Evolutionary conservation across 2,329 filamentous ascomycete genomes (phyloP).

Genomic region (Phialophora macrospora): DNA sequence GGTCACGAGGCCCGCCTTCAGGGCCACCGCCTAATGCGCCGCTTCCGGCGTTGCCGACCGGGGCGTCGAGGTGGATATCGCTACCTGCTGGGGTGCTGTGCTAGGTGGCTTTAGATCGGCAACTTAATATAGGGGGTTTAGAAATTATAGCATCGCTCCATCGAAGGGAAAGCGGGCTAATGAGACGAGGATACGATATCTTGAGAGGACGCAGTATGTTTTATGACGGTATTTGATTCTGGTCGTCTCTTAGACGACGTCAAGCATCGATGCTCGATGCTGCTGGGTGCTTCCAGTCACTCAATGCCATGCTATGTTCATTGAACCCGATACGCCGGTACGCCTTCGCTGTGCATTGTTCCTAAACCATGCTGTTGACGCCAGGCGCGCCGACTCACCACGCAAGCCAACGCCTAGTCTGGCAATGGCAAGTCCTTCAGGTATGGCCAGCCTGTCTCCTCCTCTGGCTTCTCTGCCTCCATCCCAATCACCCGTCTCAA

Average conservation of each 20-base stretch:
- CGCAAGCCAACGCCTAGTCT: constrained; percentile 23
- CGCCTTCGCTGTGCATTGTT: constrained; percentile 6
- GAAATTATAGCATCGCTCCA: neutral
- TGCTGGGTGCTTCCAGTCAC: constrained; percentile 1
- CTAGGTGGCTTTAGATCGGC: neutral
- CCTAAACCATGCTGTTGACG: neutral
- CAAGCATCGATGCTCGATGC: constrained; percentile 13
- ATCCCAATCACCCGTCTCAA: constrained; percentile 55
- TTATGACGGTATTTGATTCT: constrained; percentile 7
- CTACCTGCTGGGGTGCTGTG: neutral
- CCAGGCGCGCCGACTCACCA: neutral
- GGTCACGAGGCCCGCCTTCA: constrained; percentile 18
- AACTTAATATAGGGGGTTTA: neutral
- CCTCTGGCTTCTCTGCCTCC: constrained; percentile 55
- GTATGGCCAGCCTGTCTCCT: constrained; percentile 56
- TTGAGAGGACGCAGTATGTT: neutral
- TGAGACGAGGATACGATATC: neutral
- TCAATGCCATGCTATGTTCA: constrained; percentile 10
- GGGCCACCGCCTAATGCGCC: constrained; percentile 33
- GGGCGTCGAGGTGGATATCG: constrained; percentile 7
- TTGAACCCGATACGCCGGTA: constrained; percentile 5
- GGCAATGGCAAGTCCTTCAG: constrained; percentile 51
- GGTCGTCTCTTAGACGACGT: constrained; percentile 11
- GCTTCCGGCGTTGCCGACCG: constrained; percentile 30
- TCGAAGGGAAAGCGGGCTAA: neutral